Evolutionary conservation across 257 asterid species (phyloP).

Genomic region (Gardenia jasminoides): DNA sequence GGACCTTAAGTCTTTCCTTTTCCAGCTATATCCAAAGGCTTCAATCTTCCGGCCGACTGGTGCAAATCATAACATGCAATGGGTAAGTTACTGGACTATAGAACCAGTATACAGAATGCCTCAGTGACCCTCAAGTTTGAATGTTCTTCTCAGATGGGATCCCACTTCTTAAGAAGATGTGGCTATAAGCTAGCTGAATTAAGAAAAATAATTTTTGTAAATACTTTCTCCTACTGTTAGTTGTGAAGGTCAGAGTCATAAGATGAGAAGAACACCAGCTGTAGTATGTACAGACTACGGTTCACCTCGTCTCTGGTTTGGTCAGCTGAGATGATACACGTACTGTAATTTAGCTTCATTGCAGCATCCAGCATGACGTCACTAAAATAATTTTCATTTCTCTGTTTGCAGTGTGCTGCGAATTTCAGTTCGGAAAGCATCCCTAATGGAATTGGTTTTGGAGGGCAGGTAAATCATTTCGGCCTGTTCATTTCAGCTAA

Average conservation of each 20-base stretch:
- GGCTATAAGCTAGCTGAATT: neutral
- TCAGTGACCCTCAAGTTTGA: neutral
- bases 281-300: neutral
- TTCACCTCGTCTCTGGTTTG: neutral
- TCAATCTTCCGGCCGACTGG: slow-evolving; percentile 83
- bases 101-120: neutral
- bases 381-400: neutral
- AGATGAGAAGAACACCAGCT: neutral
- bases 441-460: slow-evolving; percentile 94
- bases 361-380: neutral
- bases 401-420: slow-evolving; percentile 72
- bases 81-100: slow-evolving; percentile 55
- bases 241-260: neutral
- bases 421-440: slow-evolving; percentile 89
- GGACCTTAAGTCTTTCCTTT: slow-evolving; percentile 77
- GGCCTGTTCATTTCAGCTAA: slow-evolving; percentile 79
- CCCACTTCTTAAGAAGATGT: neutral
- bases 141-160: neutral
- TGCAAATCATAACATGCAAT: slow-evolving; percentile 80
- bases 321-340: neutral
- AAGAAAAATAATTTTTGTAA: neutral
- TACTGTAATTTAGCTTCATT: neutral
- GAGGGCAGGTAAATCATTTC: slow-evolving; percentile 67
- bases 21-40: slow-evolving; percentile 81
- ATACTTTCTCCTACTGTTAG: neutral